Evolutionary conservation across 805 yeast genomes (phyloP).

Genomic region (Zygosaccharomyces lentus): DNA sequence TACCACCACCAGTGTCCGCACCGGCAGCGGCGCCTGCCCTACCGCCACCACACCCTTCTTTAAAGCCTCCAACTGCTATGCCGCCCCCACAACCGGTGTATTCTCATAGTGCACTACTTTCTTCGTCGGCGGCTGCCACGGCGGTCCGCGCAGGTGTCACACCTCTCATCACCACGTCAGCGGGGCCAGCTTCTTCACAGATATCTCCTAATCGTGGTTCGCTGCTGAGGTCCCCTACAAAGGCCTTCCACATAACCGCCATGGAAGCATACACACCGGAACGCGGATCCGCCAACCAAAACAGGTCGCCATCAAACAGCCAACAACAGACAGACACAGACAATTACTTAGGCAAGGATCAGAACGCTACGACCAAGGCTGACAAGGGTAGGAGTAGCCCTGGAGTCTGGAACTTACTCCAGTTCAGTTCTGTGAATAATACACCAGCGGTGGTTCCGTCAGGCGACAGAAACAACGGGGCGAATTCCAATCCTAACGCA

Average conservation of each 20-base stretch:
- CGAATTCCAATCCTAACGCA: constrained; percentile 2
- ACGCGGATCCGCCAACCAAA: constrained; percentile 40
- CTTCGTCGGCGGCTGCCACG: constrained; percentile 13
- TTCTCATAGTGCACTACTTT: constrained; percentile 9
- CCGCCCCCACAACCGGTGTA: constrained; percentile 15
- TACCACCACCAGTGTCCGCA: not conserved
- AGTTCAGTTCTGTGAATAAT: constrained; percentile 49
- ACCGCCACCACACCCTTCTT: constrained; percentile 4
- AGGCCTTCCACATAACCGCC: constrained; percentile 46
- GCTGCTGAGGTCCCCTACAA: constrained; percentile 36
- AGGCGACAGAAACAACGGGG: constrained; percentile 8
- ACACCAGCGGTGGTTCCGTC: constrained; percentile 31
- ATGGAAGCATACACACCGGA: constrained; percentile 65
- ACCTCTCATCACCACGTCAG: constrained; percentile 15
- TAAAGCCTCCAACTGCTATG: constrained; percentile 10
- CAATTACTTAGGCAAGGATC: constrained; percentile 12
- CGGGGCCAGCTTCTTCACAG: constrained; percentile 19
- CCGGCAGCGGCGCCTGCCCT: not conserved
- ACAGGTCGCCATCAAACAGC: constrained; percentile 19
- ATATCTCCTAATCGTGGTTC: constrained; percentile 24
- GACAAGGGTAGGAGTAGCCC: constrained; percentile 53
- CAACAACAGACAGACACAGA: constrained; percentile 7
- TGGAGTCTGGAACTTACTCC: constrained; percentile 90
- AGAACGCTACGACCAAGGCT: constrained; percentile 16
- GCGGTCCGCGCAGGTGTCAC: constrained; percentile 11